Conservation (phyloP, 352 stramenopile species). For the Globisporangium yorkense region DNA sequence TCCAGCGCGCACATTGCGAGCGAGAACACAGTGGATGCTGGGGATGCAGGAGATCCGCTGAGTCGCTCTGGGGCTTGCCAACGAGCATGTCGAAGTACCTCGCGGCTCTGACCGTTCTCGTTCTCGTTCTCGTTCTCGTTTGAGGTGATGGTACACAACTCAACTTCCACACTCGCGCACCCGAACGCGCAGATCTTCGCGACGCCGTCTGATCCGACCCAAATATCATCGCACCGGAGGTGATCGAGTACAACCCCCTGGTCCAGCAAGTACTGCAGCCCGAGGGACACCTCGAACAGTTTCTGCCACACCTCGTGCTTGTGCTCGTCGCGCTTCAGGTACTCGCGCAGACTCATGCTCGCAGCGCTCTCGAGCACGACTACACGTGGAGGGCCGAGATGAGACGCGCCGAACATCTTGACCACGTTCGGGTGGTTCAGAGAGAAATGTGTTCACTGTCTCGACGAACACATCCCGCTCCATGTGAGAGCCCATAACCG, state of each 20-base stretch:
- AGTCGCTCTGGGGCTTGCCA: not conserved
- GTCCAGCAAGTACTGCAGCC: conserved; percentile 15
- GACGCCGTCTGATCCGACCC: not conserved
- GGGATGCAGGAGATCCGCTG: not conserved
- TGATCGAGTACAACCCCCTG: not conserved
- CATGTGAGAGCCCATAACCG: conserved; percentile 12
- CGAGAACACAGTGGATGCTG: not conserved
- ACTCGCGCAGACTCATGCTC: not conserved
- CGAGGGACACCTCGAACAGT: no score
- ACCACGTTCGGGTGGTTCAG: conserved; percentile 18
- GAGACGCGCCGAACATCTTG: conserved; percentile 20
- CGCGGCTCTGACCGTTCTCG: not conserved
- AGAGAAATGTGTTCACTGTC: conserved; percentile 22
- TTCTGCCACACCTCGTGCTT: no score
- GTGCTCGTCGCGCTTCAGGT: no score
- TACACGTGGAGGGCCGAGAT: conserved; percentile 11
- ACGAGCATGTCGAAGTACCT: not conserved
- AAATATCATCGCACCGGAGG: conserved; percentile 3
- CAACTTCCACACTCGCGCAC: no score
- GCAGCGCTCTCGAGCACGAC: conserved; percentile 9
- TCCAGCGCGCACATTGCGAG: not conserved
- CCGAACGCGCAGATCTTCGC: not conserved
- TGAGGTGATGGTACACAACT: not conserved
- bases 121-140: not conserved
- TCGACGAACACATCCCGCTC: not conserved